A percentile compares a stretch with the other conserved stretches of the same genome.
These are phyloP conservation scores for Antonospora locustae DNA, from an alignment of 371 early-diverging fungal species.

Conservation along the genomic window DNA sequence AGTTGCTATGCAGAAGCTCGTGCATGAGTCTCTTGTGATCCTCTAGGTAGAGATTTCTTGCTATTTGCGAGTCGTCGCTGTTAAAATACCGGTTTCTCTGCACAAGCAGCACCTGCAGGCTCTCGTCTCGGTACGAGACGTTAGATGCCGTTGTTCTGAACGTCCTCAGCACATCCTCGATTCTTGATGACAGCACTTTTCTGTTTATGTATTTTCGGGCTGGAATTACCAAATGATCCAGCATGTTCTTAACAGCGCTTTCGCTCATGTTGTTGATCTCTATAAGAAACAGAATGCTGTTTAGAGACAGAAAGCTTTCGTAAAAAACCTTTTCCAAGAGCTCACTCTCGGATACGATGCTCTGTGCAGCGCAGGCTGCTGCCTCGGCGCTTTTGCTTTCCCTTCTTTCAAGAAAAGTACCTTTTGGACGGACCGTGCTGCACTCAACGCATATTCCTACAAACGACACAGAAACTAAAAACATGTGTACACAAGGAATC, in stretches of 20 bases:
- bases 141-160: constrained; percentile 2
- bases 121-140: not conserved
- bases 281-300: constrained; percentile 9
- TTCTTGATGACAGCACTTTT: not conserved
- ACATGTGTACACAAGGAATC: too few species aligned
- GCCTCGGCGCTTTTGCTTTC: too few species aligned
- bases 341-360: too few species aligned
- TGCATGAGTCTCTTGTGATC: constrained; percentile 6
- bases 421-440: too few species aligned
- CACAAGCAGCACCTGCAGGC: constrained; percentile 6
- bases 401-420: too few species aligned
- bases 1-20: not conserved
- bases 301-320: constrained; percentile 22
- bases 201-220: constrained; percentile 4
- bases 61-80: constrained; percentile 28
- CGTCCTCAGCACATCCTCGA: not conserved
- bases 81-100: constrained; percentile 28
- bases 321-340: constrained; percentile 22
- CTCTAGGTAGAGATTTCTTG: constrained; percentile 7
- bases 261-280: constrained; percentile 1
- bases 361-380: too few species aligned
- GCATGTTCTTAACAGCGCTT: constrained; percentile 5
- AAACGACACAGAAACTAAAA: too few species aligned
- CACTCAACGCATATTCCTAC: too few species aligned
- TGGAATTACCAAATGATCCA: constrained; percentile 6